Conservation (phyloP, 805 yeast species). For the Ogataea neopini region DNA sequence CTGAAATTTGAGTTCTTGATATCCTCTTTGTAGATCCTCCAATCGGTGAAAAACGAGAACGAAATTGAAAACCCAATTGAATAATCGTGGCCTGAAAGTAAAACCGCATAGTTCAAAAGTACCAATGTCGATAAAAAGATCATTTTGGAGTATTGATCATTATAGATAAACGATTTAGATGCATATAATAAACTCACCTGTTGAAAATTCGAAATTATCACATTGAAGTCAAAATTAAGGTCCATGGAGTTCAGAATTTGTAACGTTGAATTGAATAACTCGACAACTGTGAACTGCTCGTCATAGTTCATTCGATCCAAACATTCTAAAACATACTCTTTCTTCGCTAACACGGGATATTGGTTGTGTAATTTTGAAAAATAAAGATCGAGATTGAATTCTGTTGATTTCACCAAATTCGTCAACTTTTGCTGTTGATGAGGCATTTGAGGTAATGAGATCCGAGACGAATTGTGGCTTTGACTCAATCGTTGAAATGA, state of each 20-base stretch:
- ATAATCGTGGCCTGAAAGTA: conserved; percentile 60
- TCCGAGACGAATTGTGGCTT: conserved; percentile 23
- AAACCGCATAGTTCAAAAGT: conserved; percentile 54
- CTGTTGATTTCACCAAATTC: conserved; percentile 29
- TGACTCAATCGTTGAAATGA: conserved; percentile 28
- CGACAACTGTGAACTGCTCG: conserved; percentile 36
- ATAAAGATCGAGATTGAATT: conserved; percentile 41
- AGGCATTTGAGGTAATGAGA: conserved; percentile 14
- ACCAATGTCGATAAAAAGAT: conserved; percentile 42
- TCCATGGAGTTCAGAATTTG: conserved; percentile 37
- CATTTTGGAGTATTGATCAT: conserved; percentile 29
- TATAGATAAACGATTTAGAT: conserved; percentile 31
- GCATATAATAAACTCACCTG: conserved; percentile 41
- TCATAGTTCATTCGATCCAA: conserved; percentile 32
- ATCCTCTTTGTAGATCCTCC: conserved; percentile 45
- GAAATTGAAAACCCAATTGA: conserved; percentile 58
- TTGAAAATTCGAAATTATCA: conserved; percentile 38
- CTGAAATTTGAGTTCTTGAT: conserved; percentile 23
- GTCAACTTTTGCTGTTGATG: conserved; percentile 23
- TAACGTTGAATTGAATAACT: conserved; percentile 43
- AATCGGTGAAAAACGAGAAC: conserved; percentile 57
- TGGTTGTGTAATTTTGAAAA: conserved; percentile 44
- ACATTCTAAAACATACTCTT: conserved; percentile 28
- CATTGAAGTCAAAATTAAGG: conserved; percentile 32
- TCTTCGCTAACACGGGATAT: conserved; percentile 48